Conservation (phyloP, 1,284 basidiomycete species). For the Microbotryomycetes sp. region DNA sequence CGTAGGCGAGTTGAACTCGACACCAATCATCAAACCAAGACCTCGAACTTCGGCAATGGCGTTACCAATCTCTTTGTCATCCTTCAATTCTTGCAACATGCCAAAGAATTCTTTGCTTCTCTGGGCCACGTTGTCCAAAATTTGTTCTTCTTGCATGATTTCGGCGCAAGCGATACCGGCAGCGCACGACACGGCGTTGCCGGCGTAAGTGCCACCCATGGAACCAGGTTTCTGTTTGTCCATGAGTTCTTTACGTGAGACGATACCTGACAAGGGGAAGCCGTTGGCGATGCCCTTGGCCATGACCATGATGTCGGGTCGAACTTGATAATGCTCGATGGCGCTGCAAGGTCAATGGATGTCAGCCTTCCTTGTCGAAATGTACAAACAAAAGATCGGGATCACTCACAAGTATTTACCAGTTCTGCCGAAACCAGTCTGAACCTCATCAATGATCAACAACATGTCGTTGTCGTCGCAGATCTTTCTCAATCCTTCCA, state of each 20-base stretch:
- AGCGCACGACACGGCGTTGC: constrained; percentile 81
- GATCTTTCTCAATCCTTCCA: constrained; percentile 69
- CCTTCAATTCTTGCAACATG: constrained; percentile 52
- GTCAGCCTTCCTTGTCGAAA: not conserved
- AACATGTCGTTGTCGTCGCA: constrained; percentile 79
- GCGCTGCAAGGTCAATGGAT: constrained; percentile 24
- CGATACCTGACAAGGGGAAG: constrained; percentile 83
- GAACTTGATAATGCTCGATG: constrained; percentile 59
- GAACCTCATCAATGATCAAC: constrained; percentile 48
- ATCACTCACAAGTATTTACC: constrained; percentile 63
- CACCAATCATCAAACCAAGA: constrained; percentile 45
- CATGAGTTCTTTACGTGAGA: constrained; percentile 73
- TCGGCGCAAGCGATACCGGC: constrained; percentile 76
- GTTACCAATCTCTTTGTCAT: constrained; percentile 33
- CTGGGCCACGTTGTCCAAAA: constrained; percentile 68
- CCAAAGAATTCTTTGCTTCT: constrained; percentile 65
- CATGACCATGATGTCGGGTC: constrained; percentile 79
- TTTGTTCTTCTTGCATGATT: constrained; percentile 65
- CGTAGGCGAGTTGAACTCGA: constrained; percentile 39
- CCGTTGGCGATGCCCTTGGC: constrained; percentile 95
- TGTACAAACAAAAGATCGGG: not conserved
- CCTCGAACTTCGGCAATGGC: constrained; percentile 47
- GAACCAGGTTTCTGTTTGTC: constrained; percentile 71
- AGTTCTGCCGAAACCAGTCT: constrained; percentile 82
- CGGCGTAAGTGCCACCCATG: constrained; percentile 70